Percentiles rank a stretch among this genome's conserved stretches.
Conservation (phyloP, 2,329 filamentous ascomycete species). For the Xylaria sp. region DNA sequence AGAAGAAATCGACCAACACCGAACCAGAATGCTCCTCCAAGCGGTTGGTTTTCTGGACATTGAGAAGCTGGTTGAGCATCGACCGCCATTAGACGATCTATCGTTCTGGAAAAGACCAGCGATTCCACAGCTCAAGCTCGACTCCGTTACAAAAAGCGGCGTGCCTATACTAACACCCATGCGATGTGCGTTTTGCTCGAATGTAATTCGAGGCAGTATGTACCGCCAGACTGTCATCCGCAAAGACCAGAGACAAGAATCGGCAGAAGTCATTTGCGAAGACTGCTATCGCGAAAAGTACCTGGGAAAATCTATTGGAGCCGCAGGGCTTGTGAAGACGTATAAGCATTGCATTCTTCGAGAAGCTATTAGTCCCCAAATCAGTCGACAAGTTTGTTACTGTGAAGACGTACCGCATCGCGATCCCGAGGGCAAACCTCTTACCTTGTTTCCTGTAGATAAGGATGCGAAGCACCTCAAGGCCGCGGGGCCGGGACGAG, state of each 20-base stretch:
- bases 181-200: slow-evolving; percentile 9
- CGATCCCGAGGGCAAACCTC: background rate
- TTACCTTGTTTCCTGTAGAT: slow-evolving; percentile 8
- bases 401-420: slow-evolving; percentile 11
- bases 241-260: background rate
- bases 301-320: no score
- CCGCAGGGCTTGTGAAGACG: background rate
- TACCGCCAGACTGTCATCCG: background rate
- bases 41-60: slow-evolving; percentile 11
- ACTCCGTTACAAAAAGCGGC: slow-evolving; percentile 7
- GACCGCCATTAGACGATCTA: slow-evolving; percentile 9
- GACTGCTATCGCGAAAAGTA: slow-evolving; percentile 12
- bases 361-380: slow-evolving; percentile 4
- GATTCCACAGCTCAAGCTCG: slow-evolving; percentile 7
- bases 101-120: slow-evolving; percentile 14
- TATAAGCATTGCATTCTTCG: slow-evolving; percentile 12
- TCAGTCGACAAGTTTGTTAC: slow-evolving; percentile 2
- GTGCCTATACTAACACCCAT: background rate
- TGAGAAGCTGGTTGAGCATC: slow-evolving; percentile 13
- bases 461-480: background rate
- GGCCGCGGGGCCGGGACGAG: background rate
- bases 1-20: background rate
- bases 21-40: slow-evolving; percentile 1
- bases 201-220: slow-evolving; percentile 12
- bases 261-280: background rate